Evolutionary conservation across 345 rosid species (phyloP), one percentile per base, ranked within the genome.

Genomic region (Corchorus capsularis): DNA sequence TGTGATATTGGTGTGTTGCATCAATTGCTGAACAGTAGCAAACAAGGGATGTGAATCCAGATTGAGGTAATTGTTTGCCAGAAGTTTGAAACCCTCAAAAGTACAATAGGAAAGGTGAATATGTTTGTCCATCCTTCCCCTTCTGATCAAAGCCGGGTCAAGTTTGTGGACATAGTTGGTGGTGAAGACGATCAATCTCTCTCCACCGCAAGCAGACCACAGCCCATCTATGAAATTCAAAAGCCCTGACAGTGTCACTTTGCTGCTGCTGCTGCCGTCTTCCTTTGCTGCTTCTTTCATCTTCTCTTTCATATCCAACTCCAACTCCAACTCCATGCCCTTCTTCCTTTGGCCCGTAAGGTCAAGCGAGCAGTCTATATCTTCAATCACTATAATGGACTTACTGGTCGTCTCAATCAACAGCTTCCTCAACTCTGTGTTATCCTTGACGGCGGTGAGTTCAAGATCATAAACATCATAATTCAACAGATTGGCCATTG

Each of bases 91-190:
- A 20, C 85, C 83, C 41, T 85, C 87, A 45, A 83, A 87, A 43
- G 73, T 34, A 61, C 88, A 87, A 60, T 85, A 82, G 5, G 86
- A 87, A 46, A 83, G 66, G 64, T 83, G 82, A 12, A 85, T 78
- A 57, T 79, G 88, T 78, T 80, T 85, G 32, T 83, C 88, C 87
- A 85, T 85, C 63, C 88, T 76, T n/a, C 87, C 90, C 70, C 85
- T 83, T 56, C 90, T 71, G 4, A 85, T 85, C 5, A 87, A 54
- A 37, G 88, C 88, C 2, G 82, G 86, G 73, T 87, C 90, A 8
- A 87, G 81, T 53, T 85, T 83, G 0, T 43, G 85, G 34, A 83
- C 76, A 22, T 81, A 82, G 64, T 85, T 85, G 0, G 88, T 84
- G 0, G 83, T 86, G 50, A 86, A 84, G 15, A 84, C 79, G 20